Base-by-base conservation (phyloP, 2,329 filamentous ascomycete genomes). In the Phymatotrichopsis omnivora region DNA sequence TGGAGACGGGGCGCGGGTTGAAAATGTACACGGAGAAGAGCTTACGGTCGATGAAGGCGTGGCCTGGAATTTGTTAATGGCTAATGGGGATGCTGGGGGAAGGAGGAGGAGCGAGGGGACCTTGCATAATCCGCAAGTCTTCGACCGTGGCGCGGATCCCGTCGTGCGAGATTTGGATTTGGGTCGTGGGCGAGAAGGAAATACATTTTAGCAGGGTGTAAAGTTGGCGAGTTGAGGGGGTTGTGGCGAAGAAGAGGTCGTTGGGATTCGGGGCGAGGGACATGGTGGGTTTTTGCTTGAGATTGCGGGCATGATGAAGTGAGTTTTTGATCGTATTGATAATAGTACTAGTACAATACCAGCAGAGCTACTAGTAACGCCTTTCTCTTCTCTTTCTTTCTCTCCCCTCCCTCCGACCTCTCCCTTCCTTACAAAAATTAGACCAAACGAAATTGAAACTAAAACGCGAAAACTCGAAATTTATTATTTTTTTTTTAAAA, bases 71-170 rank as follows among this genome's bases (percentile, higher is more conserved):
- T 14, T 16, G 28, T 17, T 11, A 20, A 28, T 49, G 56, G 47
- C 38, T 47, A 53, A 51, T 56, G 45, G 31, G 25, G 8, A 39
- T 33, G 37, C 23, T 47, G 19, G 29, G 19, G 7, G 17, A 20
- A 2, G 29, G 20, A 37, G 10, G 14, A 11, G n/a, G 17, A 2
- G 10, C 16, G 25, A 11, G 56, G 68, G 56, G 68, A 83, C 82
- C 86, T 76, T 96, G 87, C 76, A 96, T 87, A 19, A 89, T 84
- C 53, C 85, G 80, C 8, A 82, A 79, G 60, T 95, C 84, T 59
- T 95, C 86, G 20, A 83, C 85, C 14, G 82, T 81, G 61, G 98
- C 91, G 47, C 85, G 79, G 52, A 98, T 73, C 7, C 87, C 87
- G 54, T 91, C 81, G 42, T 81, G 76, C 10, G 82, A 85, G 49